Evolutionary conservation across 768 basidiomycete genomes (phyloP).

Genomic region (Termitomyces sp.): DNA sequence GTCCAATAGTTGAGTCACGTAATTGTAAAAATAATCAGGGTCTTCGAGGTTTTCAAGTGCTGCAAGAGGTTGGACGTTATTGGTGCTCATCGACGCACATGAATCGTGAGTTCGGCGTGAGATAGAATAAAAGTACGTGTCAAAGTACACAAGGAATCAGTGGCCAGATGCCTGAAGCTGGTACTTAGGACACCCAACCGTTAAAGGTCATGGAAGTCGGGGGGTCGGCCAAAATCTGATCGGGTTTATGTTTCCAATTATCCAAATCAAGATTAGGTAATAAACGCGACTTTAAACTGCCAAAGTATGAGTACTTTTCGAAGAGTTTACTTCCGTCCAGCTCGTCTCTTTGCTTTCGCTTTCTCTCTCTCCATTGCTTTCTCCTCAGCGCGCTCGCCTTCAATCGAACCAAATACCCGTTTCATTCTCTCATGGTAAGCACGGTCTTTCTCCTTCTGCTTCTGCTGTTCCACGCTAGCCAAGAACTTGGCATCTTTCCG

Average conservation of each 20-base stretch:
- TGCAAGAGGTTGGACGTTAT: slow-evolving; percentile 9
- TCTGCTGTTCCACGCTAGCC: slow-evolving; percentile 79
- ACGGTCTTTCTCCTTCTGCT: slow-evolving; percentile 79
- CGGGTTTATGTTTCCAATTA: not conserved
- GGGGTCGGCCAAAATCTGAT: not conserved
- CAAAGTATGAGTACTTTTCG: too few relatives aligned
- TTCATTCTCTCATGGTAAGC: slow-evolving; percentile 81
- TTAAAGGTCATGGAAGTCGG: not conserved
- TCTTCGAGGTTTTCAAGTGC: slow-evolving; percentile 13
- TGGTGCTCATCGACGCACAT: slow-evolving; percentile 12
- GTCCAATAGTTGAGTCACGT: slow-evolving; percentile 13
- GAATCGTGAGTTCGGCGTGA: not conserved
- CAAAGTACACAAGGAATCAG: not conserved
- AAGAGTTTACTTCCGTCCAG: slow-evolving; percentile 60
- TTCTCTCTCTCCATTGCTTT: slow-evolving; percentile 89
- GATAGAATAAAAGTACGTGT: not conserved
- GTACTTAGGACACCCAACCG: not conserved
- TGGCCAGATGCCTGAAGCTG: not conserved
- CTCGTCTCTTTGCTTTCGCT: slow-evolving; percentile 64
- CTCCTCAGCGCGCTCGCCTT: slow-evolving; percentile 90
- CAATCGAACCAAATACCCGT: slow-evolving; percentile 68
- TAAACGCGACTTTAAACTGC: not conserved
- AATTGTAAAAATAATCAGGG: slow-evolving; percentile 14
- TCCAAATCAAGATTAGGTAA: slow-evolving; percentile 5
- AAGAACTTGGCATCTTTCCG: slow-evolving; percentile 94